Evolutionary conservation across 169 alveolate genomes (phyloP), one percentile per base, ranked within the genome.

Genomic region (Babesia ovata): DNA sequence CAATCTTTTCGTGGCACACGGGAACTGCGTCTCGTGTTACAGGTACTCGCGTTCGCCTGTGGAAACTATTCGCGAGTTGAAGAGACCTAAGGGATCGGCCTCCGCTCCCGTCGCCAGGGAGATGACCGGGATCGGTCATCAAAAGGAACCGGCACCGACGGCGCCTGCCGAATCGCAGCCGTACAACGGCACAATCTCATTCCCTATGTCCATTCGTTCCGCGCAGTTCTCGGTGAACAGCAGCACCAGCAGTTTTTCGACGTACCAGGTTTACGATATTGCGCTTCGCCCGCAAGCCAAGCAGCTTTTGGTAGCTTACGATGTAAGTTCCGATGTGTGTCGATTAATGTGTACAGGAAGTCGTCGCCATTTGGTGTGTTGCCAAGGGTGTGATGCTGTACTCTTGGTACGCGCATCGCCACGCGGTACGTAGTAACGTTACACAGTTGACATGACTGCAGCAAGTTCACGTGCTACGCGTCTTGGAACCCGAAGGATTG

Each of bases 361-460:
- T 66, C 24, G 75, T 83, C n/a, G 69, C 90, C 63, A 75, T 83
- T 49, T 83, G 90, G 90, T 83, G 90, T 56, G 59, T 70, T 17
- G 58, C 21, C 44, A 71, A 66, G 33, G 90, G 90, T 10, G 75
- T 59, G 44, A 75, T 83, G 82, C 65, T 83, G 46, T 83, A 67
- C 46, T 63, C 86, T 36, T 83, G 90, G 90, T 56, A 59, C 54
- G 88, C 88, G 17, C 88, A 81, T 62, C 70, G 72, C 42, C 56
- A 81, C 58, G 88, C 75, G 88, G 88, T 81, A 63, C 19, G 77
- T 61, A 9, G 0, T 44, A 39, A 19, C 52, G 19, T 24, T 24
- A 39, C 22, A 16, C 19, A 0, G 14, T 16, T 36, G 14, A 28
- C 0, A 36, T 42, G 24, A 17, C 10, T 19, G 22, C 54, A 73